Conservation (phyloP, 352 stramenopile genomes). For the Plasmopara muralis region DNA sequence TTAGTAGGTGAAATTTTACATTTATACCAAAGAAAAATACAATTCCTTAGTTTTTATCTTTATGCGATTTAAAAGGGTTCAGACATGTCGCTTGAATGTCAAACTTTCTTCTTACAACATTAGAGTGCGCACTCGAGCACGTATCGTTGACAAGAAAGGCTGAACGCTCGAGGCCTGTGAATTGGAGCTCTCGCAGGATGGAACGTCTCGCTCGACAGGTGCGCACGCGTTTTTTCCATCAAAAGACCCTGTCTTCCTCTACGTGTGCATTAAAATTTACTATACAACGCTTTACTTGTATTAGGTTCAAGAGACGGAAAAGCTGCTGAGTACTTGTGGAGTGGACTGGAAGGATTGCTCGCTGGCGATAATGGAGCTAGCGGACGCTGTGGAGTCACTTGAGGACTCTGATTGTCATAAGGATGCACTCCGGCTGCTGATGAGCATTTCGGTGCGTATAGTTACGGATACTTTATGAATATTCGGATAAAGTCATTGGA, state of each 20-base stretch:
- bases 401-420: conserved; percentile 14
- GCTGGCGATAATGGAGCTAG: conserved; percentile 35
- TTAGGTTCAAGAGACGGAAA: conserved; percentile 38
- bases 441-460: conserved; percentile 37
- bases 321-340: conserved; percentile 21
- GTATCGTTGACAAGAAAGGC: neutral
- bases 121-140: conserved; percentile 9
- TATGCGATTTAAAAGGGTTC: neutral
- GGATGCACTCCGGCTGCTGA: conserved; percentile 32
- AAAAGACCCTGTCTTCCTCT: neutral
- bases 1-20: too few relatives aligned
- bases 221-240: conserved; percentile 2
- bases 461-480: too few relatives aligned
- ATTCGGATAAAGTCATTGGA: too few relatives aligned
- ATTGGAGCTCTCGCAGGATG: conserved; percentile 10
- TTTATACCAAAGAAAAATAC: neutral
- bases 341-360: conserved; percentile 41
- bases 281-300: conserved; percentile 1
- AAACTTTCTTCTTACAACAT: neutral
- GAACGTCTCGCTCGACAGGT: conserved; percentile 23
- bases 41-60: neutral
- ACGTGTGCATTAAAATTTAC: neutral
- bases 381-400: conserved; percentile 38
- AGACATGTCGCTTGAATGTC: neutral
- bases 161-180: too few relatives aligned